These are phyloP conservation scores for Penicillium salamii DNA, from an alignment of 495 filamentous ascomycete species.

Conservation along the genomic window DNA sequence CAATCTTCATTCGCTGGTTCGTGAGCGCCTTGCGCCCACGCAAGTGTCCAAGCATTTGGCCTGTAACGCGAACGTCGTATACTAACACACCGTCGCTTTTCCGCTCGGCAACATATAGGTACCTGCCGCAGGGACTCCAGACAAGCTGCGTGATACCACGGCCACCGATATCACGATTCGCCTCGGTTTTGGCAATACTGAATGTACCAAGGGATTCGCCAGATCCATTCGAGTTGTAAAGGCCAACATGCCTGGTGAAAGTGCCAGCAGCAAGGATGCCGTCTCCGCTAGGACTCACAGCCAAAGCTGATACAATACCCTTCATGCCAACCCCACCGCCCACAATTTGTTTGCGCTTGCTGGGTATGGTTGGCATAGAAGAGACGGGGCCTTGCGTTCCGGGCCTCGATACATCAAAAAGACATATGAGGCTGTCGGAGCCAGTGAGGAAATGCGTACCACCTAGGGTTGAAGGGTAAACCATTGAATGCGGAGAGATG, in stretches of 20 bases:
- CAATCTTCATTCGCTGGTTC: constrained; percentile 76
- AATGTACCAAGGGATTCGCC: constrained; percentile 71
- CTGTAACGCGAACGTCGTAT: constrained; percentile 78
- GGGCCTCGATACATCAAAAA: constrained; percentile 72
- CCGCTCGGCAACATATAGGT: constrained; percentile 84
- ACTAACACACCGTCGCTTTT: constrained; percentile 69
- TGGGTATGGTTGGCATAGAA: constrained; percentile 68
- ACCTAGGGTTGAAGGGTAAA: constrained; percentile 55
- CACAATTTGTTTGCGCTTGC: constrained; percentile 65
- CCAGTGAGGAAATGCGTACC: constrained; percentile 69
- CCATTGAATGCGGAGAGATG: constrained; percentile 69
- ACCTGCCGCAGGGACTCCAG: constrained; percentile 86
- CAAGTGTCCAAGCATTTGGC: constrained; percentile 66
- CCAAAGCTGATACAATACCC: constrained; percentile 72
- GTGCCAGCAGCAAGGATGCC: constrained; percentile 79
- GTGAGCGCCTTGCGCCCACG: constrained; percentile 66
- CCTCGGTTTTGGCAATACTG: constrained; percentile 39
- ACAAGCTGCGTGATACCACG: constrained; percentile 68
- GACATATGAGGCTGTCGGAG: constrained; percentile 64
- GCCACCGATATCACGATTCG: constrained; percentile 51
- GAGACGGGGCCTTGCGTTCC: constrained; percentile 59
- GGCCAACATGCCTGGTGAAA: constrained; percentile 68
- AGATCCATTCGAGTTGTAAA: constrained; percentile 68
- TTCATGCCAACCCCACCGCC: constrained; percentile 77
- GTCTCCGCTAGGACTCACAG: constrained; percentile 41